Evolutionary conservation across 2,329 filamentous ascomycete genomes (phyloP).

Genomic region (Aspergillus intermedius): DNA sequence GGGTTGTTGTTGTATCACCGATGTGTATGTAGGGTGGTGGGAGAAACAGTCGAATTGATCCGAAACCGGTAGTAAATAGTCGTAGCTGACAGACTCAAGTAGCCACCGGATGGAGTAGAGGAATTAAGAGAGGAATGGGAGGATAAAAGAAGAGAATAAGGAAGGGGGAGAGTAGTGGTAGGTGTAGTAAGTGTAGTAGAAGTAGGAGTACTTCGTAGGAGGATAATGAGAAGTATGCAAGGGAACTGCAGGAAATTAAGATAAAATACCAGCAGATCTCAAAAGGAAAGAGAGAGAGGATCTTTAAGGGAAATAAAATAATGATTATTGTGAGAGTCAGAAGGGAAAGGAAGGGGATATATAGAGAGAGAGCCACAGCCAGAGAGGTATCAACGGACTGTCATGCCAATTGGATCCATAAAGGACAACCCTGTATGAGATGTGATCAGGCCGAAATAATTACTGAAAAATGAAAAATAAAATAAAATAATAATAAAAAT

Average conservation of each 20-base stretch:
- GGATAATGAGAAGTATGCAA: background rate
- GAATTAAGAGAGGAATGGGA: conserved; percentile 6
- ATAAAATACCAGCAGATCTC: background rate
- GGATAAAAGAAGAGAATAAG: conserved; percentile 7
- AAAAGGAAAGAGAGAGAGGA: conserved; percentile 19
- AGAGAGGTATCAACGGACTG: too few species aligned
- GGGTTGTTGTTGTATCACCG: background rate
- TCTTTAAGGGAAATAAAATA: background rate
- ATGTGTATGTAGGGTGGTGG: background rate
- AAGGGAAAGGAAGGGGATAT: conserved; percentile 1
- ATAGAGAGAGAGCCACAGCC: background rate
- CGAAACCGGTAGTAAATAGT: conserved; percentile 2
- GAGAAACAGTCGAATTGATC: background rate
- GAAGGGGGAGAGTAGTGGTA: conserved; percentile 1
- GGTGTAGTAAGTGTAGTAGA: too few species aligned
- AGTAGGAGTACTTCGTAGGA: too few species aligned
- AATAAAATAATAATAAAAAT: conserved; percentile 13
- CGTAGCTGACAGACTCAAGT: conserved; percentile 5
- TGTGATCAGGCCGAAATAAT: conserved; percentile 7
- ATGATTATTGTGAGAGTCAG: background rate
- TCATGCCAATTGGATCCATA: background rate
- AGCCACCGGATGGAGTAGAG: conserved; percentile 1
- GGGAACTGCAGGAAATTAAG: background rate
- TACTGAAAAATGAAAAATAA: conserved; percentile 7
- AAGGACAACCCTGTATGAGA: background rate